A percentile compares a stretch with the other conserved stretches of the same genome.
Conservation (phyloP, 1,284 basidiomycete species). For the Austroboletus olivaceoglutinosus region DNA sequence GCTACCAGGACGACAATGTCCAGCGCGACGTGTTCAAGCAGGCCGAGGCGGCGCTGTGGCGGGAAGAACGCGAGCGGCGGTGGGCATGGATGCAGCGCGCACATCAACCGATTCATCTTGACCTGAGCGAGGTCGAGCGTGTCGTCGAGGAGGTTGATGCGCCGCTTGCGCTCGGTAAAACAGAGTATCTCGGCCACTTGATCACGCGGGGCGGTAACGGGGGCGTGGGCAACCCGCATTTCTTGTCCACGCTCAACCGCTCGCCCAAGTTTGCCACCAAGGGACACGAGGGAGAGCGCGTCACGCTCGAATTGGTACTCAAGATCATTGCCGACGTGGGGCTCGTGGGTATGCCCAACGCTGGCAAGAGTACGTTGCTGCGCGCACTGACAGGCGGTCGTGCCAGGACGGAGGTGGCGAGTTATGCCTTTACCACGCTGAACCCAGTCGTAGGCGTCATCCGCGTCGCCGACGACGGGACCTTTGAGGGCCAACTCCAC, state of each 20-base stretch:
- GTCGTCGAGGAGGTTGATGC: slow-evolving; percentile 50
- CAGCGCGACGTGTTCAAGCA: slow-evolving; percentile 67
- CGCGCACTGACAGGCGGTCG: slow-evolving; percentile 84
- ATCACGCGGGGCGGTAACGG: slow-evolving; percentile 80
- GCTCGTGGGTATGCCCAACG: slow-evolving; percentile 95
- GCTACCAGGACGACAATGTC: slow-evolving; percentile 59
- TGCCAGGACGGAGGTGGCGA: slow-evolving; percentile 84
- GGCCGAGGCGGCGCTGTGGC: slow-evolving; percentile 65
- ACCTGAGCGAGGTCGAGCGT: slow-evolving; percentile 54
- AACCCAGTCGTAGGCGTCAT: slow-evolving; percentile 96
- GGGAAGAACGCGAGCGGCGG: slow-evolving; percentile 62
- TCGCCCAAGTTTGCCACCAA: slow-evolving; percentile 81
- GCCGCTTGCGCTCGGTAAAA: slow-evolving; percentile 64
- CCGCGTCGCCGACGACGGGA: slow-evolving; percentile 78
- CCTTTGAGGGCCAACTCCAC: slow-evolving; percentile 62
- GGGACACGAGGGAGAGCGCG: slow-evolving; percentile 78
- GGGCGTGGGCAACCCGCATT: slow-evolving; percentile 90
- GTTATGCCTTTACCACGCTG: slow-evolving; percentile 93
- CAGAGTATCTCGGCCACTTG: slow-evolving; percentile 63
- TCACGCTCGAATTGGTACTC: slow-evolving; percentile 88
- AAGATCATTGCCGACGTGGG: slow-evolving; percentile 95
- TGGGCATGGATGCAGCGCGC: slow-evolving; percentile 45
- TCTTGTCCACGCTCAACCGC: slow-evolving; percentile 63
- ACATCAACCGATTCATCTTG: slow-evolving; percentile 51
- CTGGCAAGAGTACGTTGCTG: slow-evolving; percentile 86